Base-by-base conservation (phyloP, 371 early-diverging fungal genomes). In the Neoconidiobolus thromboides region DNA sequence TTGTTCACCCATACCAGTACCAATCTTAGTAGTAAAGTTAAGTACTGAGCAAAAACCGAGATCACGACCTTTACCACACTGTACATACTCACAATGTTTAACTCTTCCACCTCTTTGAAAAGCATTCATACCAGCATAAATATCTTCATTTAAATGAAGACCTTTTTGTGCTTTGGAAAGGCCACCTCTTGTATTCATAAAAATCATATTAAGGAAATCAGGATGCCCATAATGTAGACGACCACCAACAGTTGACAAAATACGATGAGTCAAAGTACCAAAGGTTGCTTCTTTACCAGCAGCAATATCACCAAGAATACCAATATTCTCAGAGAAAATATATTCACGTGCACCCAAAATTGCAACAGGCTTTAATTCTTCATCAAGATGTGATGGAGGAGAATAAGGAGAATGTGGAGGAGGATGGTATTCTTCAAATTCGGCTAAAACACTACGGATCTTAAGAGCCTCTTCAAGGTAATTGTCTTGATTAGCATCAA, bases 401-500 rank as follows among this genome's bases (percentile, higher is more conserved):
- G 46, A 46, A 50, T 51, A 63, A 60, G 44, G 66, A 47, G 10
- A 58, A 43, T 40, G 59, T 5, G 55, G 4, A 46, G 4, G 48
- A 1, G 74, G 36, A 44, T 80, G 77, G 65, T 79, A 74, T 62
- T 79, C 78, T 62, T 88, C 89, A 68, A 93, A 91, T 69, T 93
- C 92, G n/a, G 85, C 86, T 1, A 91, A 75, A 0, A 91, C 76
- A 64, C 82, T 86, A 10, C 89, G 76, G 62, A 93, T 82, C 74
- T 93, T 93, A 64, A 91, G 71, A 49, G 83, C 79, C 71, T 93
- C 92, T 61, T 87, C 88, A 7, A 87, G 74, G 64, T 91, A 91
- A 67, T 91, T 85, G 67, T 93, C 93, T 71, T 91, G 90, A 63
- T 93, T 93, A 15, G 92, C 90, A 65, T 91, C 93, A 38, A 93